phyloP scores from a whole-genome alignment of 129 eudicot species.

The Arctium lappa region DNA sequence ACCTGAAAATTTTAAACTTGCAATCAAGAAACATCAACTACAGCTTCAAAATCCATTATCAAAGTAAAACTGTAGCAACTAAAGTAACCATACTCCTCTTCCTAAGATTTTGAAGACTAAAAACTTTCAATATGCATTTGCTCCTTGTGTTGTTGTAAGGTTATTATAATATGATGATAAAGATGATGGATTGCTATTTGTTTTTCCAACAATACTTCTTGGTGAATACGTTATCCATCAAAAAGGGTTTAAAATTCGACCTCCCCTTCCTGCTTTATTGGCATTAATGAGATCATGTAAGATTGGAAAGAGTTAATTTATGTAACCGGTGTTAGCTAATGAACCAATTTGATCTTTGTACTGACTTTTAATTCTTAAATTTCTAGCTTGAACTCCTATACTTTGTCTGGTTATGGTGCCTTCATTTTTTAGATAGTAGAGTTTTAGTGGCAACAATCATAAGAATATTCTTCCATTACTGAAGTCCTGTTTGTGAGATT shows the following conservation, averaged over 20 bases:
- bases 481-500: too few relatives aligned
- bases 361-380: background rate
- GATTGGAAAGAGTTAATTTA: background rate
- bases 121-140: conserved; percentile 78
- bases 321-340: background rate
- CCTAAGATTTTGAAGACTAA: too few relatives aligned
- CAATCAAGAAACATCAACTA: too few relatives aligned
- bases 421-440: background rate
- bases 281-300: background rate
- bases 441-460: background rate
- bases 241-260: too few relatives aligned
- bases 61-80: too few relatives aligned
- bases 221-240: background rate
- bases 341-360: background rate
- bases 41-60: too few relatives aligned
- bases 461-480: too few relatives aligned
- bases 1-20: too few relatives aligned
- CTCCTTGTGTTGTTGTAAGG: conserved; percentile 94
- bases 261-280: too few relatives aligned
- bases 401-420: background rate
- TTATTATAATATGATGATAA: background rate
- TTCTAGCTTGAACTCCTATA: background rate
- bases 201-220: background rate
- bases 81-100: too few relatives aligned
- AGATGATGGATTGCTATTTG: background rate